Evolutionary conservation across 176 grass and related monocot genomes (phyloP).

Genomic region (Zizania latifolia): DNA sequence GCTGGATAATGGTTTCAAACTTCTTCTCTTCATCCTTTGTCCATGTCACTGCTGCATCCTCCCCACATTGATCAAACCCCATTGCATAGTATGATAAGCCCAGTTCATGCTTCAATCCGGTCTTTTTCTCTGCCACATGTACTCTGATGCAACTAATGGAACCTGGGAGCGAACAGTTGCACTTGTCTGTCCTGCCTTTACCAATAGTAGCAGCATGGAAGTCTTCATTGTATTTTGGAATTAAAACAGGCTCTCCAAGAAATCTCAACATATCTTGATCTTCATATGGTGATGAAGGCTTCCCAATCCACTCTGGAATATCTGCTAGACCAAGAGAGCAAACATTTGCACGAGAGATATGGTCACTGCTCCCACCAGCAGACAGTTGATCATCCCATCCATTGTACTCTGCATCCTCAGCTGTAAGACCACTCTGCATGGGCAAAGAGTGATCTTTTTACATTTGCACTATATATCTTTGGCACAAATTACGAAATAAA

Average conservation of each 20-base stretch:
- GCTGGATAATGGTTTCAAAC: conserved; percentile 24
- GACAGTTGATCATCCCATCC: conserved; percentile 7
- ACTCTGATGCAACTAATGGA: conserved; percentile 48
- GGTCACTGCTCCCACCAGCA: background rate
- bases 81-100: conserved; percentile 36
- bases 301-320: conserved; percentile 44
- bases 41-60: conserved; percentile 42
- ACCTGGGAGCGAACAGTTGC: conserved; percentile 25
- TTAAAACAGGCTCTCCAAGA: conserved; percentile 36
- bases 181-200: conserved; percentile 29
- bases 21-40: conserved; percentile 37
- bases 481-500: background rate
- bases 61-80: conserved; percentile 30
- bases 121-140: conserved; percentile 52
- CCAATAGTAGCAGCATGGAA: conserved; percentile 24
- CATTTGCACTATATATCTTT: background rate
- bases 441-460: background rate
- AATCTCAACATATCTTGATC: conserved; percentile 34
- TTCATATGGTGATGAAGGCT: background rate
- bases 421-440: conserved; percentile 33
- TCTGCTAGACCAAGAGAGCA: conserved; percentile 30
- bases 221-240: conserved; percentile 21
- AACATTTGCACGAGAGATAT: background rate
- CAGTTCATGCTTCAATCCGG: conserved; percentile 46
- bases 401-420: background rate